Conservation (phyloP, 2,329 filamentous ascomycete genomes). For the Lachnellula hyalina region DNA sequence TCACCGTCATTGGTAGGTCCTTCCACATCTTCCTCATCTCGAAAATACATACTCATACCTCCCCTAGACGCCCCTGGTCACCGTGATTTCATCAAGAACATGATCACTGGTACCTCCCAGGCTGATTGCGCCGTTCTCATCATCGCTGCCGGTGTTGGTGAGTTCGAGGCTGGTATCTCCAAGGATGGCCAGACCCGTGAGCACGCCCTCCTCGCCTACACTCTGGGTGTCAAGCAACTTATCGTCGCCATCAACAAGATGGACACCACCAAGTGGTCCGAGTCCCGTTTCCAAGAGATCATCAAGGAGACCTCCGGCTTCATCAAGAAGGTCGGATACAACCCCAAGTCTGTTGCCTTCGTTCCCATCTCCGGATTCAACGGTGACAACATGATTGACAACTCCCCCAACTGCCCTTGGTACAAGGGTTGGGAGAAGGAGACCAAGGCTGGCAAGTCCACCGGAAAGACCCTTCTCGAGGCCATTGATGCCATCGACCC, state of each 20-base stretch:
- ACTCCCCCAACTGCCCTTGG: slow-evolving; percentile 94
- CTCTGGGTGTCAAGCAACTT: slow-evolving; percentile 99
- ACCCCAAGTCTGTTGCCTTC: slow-evolving; percentile 97
- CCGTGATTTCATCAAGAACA: slow-evolving; percentile 99
- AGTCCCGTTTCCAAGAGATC: slow-evolving; percentile 96
- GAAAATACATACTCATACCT: slow-evolving; percentile 3
- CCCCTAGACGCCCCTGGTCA: slow-evolving; percentile 88
- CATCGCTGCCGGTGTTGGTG: slow-evolving; percentile 99
- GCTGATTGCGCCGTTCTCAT: slow-evolving; percentile 99
- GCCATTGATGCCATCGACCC: slow-evolving; percentile 95
- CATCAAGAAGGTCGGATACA: slow-evolving; percentile 99
- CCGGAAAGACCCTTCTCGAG: slow-evolving; percentile 97
- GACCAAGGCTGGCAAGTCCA: slow-evolving; percentile 78
- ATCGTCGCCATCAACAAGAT: slow-evolving; percentile 99
- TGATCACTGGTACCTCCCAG: slow-evolving; percentile 99
- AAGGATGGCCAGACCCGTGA: slow-evolving; percentile 99
- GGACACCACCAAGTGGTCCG: slow-evolving; percentile 98
- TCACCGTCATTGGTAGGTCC: slow-evolving; percentile 87
- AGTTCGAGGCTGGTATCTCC: slow-evolving; percentile 99
- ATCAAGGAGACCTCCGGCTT: slow-evolving; percentile 99
- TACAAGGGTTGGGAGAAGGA: slow-evolving; percentile 99
- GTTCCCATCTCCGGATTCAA: slow-evolving; percentile 99
- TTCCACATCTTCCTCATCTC: not conserved
- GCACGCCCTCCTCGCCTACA: slow-evolving; percentile 99
- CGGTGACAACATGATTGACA: slow-evolving; percentile 98